Evolutionary conservation across 1,284 basidiomycete genomes (phyloP), one percentile per base, ranked within the genome.

Genomic region (Ceratobasidium papillatum): DNA sequence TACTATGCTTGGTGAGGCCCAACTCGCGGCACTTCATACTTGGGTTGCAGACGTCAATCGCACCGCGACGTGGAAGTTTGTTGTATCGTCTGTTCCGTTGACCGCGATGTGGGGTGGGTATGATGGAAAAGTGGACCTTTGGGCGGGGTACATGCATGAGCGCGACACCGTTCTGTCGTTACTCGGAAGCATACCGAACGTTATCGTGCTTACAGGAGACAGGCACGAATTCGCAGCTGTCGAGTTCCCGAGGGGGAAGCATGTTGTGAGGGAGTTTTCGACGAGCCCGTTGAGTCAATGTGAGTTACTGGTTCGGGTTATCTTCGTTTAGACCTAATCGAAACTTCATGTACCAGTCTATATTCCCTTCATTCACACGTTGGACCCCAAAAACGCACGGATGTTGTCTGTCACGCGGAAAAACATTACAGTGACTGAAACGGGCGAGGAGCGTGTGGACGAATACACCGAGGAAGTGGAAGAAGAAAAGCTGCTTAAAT

Each of bases 201-300:
- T 91, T 38, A 84, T 92, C 78, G 80, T 93, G 56, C 82, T 91
- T 52, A 89, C 87, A 0, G 89, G 90, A 5, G 93, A 94, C 80
- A 86, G 92, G 9, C 93, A 94, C 81, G 92, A 94, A 81, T 94
- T 94, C 80, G 92, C 92, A 1, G 88, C 88, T 1, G 86, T 93
- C 79, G 87, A 90, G 81, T 90, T 87, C 80, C 85, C 84, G 69
- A 81, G 84, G 25, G 83, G 85, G 12, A 83, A 84, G 11, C 36
- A 71, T 49, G 27, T 61, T 25, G 84, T 89, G 25, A 80, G 84
- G 64, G 89, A 90, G 79, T 84, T 89, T 78, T 87, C 85, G 73
- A 89, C 88, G 52, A 88, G 90, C 77, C 93, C 93, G 1, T 80
- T 93, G 79, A 91, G 85, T 82, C 91, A 71, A 74, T 76, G 51